Evolutionary conservation across 768 basidiomycete genomes (phyloP), one percentile per base, ranked within the genome.

Genomic region (Pholiota microspora): DNA sequence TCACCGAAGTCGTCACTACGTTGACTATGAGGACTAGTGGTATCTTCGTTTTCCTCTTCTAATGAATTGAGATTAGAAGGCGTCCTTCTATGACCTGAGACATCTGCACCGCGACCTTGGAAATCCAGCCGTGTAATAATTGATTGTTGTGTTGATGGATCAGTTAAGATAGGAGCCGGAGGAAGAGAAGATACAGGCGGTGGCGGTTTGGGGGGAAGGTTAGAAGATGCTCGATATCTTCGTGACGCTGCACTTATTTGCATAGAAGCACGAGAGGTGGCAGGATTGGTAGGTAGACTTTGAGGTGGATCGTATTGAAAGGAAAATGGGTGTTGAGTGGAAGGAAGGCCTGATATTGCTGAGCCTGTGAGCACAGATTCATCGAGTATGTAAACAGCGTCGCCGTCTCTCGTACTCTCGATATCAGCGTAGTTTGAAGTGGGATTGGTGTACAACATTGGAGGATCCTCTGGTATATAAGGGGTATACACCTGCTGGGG

Each of bases 131-230:
- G 68, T 54, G 67, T 65, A 51, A 68, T 28, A 45, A 58, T 24
- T 56, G 65, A 56, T 9, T 71, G 47, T 49, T 74, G 66, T 32
- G 69, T 56, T 27, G 61, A 58, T 45, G 70, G 52, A 55, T 75
- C 71, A 34, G 58, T 45, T 10, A 63, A 45, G 23, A 66, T 67
- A 23, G 86, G 83, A 1, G 86, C 82, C 0, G 82, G 84, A 0
- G 88, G 88, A 10, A 83, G 73, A 2, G 83, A 77, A 45, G 76
- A 73, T 15, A 76, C 72, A 27, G 89, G 89, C 13, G 85, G 86
- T 2, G 88, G 89, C 0, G 75, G 78, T 38, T 82, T 77, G 9
- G 86, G 86, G 4, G 86, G 85, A 32, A 89, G 78, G 8, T 75
- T 77, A 52, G 88, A 84, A 36, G 75, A 68, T 7, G 76, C 68